phyloP scores from a whole-genome alignment of 2,329 filamentous ascomycete species.

The Talaromyces sp. region DNA sequence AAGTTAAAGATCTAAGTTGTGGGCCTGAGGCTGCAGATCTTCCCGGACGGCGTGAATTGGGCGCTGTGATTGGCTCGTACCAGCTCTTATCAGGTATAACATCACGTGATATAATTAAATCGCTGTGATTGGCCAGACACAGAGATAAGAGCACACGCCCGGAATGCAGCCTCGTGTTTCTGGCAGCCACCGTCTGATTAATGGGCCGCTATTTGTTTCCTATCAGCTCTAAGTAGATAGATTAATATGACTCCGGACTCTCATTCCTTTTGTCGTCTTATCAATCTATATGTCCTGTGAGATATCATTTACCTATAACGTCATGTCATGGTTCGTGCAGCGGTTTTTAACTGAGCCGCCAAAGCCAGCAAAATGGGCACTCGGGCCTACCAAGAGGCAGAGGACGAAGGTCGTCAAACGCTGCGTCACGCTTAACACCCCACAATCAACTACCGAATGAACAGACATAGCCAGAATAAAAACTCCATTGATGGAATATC shows the following conservation, averaged over 20 bases:
- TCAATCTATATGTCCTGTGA: not conserved
- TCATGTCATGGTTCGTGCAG: not conserved
- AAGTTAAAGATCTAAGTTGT: not conserved
- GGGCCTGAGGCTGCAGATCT: conserved; percentile 16
- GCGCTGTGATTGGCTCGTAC: conserved; percentile 1
- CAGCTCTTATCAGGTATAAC: conserved; percentile 11
- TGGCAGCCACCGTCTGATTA: not conserved
- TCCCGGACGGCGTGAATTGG: not conserved
- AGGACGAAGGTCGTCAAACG: not conserved
- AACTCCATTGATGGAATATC: conserved; percentile 9
- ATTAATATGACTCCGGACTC: not conserved
- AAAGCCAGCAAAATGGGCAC: not conserved
- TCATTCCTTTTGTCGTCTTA: not conserved
- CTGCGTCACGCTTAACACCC: not conserved
- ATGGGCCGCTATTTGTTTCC: not conserved
- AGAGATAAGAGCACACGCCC: not conserved
- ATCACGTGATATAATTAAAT: conserved; percentile 8
- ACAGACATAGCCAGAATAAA: not conserved
- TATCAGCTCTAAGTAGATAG: not conserved
- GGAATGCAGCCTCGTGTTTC: conserved; percentile 6
- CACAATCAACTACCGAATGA: not conserved
- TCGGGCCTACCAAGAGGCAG: not conserved
- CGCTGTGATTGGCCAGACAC: not conserved
- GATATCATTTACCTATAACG: not conserved
- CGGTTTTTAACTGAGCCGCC: not conserved